Evolutionary conservation across 2,329 filamentous ascomycete genomes (phyloP), one percentile per base, ranked within the genome.

Genomic region (Phaeosphaeriaceae sp.): DNA sequence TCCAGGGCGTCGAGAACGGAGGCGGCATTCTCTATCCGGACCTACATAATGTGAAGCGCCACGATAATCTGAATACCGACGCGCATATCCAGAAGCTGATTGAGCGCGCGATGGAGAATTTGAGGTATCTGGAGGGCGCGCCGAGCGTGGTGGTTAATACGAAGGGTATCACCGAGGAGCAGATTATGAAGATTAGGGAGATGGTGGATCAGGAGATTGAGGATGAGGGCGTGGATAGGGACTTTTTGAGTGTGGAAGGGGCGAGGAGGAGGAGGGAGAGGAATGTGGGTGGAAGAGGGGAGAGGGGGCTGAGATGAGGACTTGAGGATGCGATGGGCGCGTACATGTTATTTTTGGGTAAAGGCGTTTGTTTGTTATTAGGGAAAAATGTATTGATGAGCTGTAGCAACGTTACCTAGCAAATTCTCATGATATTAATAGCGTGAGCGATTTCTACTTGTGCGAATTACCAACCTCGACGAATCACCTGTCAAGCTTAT

Each of bases 61-160:
- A 88, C 56, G 88, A 89, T 71, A 97, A 97, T 74, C 87, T 90
- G 69, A 96, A 97, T 70, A 85, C 91, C 6, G 83, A 86, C 50
- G 90, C 93, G 70, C 90, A 92, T 60, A 81, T 97, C 19, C 83
- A 89, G 48, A 88, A 89, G 33, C 89, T 97, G 45, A 85, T 96
- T 3, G 85, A 90, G 72, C 88, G 91, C 58, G 89, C 97, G 45
- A 87, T 88, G 45, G 92, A 96, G 76, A 93, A 98, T 78, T 79
- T 99, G 63, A 85, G 91, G 24, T 97, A 96, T 73, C 88, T 98
- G 52, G 84, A 91, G 70, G 86, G 88, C 40, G 92, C 92, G 7
- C 95, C 95, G 0, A 96, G 92, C 48, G 75, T 77, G 11, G 71
- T 73, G 69, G 92, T 96, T 25, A 92, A 96, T 76, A 90, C 93